Conservation (phyloP, 306 rosid genomes). For the Neltuma alba region DNA sequence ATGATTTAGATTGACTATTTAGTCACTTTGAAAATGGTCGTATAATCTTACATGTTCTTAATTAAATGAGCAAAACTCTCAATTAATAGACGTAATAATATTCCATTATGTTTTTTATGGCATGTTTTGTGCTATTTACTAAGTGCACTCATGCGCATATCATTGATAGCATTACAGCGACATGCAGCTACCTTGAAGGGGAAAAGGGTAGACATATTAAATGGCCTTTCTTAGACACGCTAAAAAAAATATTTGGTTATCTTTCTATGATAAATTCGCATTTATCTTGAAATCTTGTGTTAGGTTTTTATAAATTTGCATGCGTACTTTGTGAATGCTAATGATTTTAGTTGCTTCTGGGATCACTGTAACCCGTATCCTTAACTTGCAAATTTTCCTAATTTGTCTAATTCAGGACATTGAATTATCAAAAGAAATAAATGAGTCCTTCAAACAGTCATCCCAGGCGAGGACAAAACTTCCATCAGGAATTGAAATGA, state of each 20-base stretch:
- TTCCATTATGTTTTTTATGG: background rate
- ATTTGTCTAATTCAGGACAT: slow-evolving; percentile 65
- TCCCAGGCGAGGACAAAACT: slow-evolving; percentile 99
- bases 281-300: background rate
- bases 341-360: slow-evolving; percentile 29
- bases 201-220: background rate
- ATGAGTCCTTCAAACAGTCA: slow-evolving; percentile 98
- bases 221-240: slow-evolving; percentile 1
- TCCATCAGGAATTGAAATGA: slow-evolving; percentile 98
- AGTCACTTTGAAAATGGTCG: background rate
- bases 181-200: no score
- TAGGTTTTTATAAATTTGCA: slow-evolving; percentile 16
- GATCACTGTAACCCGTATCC: slow-evolving; percentile 8
- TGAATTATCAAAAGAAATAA: slow-evolving; percentile 98
- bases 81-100: background rate
- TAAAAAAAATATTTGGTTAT: slow-evolving; percentile 12
- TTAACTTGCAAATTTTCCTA: background rate
- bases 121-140: background rate
- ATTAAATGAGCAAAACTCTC: background rate
- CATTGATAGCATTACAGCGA: background rate
- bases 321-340: slow-evolving; percentile 10
- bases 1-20: background rate
- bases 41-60: background rate
- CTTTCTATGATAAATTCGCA: slow-evolving; percentile 15
- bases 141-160: background rate